These are phyloP conservation scores for Gnomoniopsis smithogilvyi DNA, from an alignment of 2,329 filamentous ascomycete species.

Conservation along the genomic window DNA sequence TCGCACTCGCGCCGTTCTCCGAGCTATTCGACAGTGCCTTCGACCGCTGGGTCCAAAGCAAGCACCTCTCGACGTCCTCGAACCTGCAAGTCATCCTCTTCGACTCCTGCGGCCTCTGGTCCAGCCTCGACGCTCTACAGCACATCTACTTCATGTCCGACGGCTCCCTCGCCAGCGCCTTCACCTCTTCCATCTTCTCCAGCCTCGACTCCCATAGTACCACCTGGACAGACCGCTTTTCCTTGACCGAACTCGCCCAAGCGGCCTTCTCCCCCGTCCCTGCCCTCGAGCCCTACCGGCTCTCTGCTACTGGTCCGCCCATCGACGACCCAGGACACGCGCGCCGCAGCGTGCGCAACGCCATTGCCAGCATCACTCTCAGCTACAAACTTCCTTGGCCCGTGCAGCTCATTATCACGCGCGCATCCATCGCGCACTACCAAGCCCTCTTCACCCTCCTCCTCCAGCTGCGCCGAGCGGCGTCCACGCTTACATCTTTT, in stretches of 20 bases:
- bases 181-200: slow-evolving; percentile 70
- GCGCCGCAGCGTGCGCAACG: slow-evolving; percentile 56
- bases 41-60: slow-evolving; percentile 71
- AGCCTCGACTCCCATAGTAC: slow-evolving; percentile 61
- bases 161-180: slow-evolving; percentile 61
- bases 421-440: slow-evolving; percentile 62
- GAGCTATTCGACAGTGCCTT: slow-evolving; percentile 72
- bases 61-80: slow-evolving; percentile 66
- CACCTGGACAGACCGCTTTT: slow-evolving; percentile 77
- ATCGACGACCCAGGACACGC: slow-evolving; percentile 39
- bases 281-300: slow-evolving; percentile 55
- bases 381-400: slow-evolving; percentile 67
- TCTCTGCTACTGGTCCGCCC: slow-evolving; percentile 54
- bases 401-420: slow-evolving; percentile 69
- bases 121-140: slow-evolving; percentile 64
- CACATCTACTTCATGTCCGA: slow-evolving; percentile 75
- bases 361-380: slow-evolving; percentile 61
- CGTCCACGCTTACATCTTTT: slow-evolving; percentile 62
- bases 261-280: slow-evolving; percentile 57
- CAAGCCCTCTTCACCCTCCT: slow-evolving; percentile 72
- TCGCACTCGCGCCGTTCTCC: slow-evolving; percentile 63
- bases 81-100: slow-evolving; percentile 66
- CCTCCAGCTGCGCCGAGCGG: slow-evolving; percentile 72
- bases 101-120: slow-evolving; percentile 63
- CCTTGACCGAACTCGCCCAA: slow-evolving; percentile 74